phyloP scores from a whole-genome alignment of 2,329 filamentous ascomycete species.

The Cadophora sp. region DNA sequence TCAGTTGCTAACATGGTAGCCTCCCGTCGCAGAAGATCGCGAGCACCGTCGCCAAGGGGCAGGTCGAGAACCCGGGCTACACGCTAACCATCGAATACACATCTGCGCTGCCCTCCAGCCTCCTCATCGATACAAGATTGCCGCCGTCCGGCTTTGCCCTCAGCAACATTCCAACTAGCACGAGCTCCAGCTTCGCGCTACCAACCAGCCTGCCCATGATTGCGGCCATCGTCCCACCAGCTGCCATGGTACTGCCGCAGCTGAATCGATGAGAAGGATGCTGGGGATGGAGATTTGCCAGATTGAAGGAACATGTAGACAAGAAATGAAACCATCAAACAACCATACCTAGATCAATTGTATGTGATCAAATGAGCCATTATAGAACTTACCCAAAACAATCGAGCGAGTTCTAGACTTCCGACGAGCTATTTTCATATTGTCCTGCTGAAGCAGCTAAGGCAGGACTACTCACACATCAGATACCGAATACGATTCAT shows the following conservation, averaged over 20 bases:
- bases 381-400: slow-evolving; percentile 1
- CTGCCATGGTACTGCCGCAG: slow-evolving; percentile 16
- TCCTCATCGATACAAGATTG: slow-evolving; percentile 19
- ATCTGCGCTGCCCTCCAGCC: slow-evolving; percentile 17
- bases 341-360: not conserved
- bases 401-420: not conserved
- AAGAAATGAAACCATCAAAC: slow-evolving; percentile 3
- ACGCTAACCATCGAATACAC: slow-evolving; percentile 20
- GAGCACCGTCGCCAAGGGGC: slow-evolving; percentile 6
- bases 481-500: not conserved
- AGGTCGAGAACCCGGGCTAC: slow-evolving; percentile 15
- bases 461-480: not conserved
- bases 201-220: slow-evolving; percentile 16
- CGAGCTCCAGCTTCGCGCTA: slow-evolving; percentile 18
- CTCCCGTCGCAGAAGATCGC: slow-evolving; percentile 7
- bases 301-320: not conserved
- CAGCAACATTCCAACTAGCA: slow-evolving; percentile 9
- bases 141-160: not conserved
- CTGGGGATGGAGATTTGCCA: slow-evolving; percentile 2
- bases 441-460: not conserved
- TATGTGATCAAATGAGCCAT: slow-evolving; percentile 5
- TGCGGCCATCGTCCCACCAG: slow-evolving; percentile 12
- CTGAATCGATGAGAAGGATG: slow-evolving; percentile 17
- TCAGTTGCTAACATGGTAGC: slow-evolving; percentile 11
- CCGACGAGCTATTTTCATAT: not conserved